Evolutionary conservation across 2,329 filamentous ascomycete genomes (phyloP).

Genomic region (Cladosporium sp.): DNA sequence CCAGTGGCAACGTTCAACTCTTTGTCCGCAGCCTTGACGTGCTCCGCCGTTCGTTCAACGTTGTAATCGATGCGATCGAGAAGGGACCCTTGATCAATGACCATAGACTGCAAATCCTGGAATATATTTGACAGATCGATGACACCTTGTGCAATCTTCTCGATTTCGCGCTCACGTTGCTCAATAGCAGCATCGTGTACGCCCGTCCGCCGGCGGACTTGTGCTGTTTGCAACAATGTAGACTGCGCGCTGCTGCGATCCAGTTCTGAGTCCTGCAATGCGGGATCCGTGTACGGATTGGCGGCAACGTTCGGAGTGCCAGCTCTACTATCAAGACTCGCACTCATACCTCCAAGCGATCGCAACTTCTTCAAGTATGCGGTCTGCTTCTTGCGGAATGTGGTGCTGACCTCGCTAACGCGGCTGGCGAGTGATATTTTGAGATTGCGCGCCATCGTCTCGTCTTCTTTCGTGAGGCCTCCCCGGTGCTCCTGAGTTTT

Average conservation of each 20-base stretch:
- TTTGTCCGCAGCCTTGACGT: conserved; percentile 89
- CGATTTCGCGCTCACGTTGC: conserved; percentile 93
- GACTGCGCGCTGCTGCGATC: conserved; percentile 90
- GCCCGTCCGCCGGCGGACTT: conserved; percentile 56
- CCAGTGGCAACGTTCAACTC: conserved; percentile 83
- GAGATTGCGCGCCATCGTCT: conserved; percentile 93
- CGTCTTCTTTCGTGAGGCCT: conserved; percentile 76
- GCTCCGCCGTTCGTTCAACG: conserved; percentile 88
- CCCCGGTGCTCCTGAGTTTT: conserved; percentile 49
- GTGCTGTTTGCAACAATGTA: conserved; percentile 71
- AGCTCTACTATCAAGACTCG: conserved; percentile 45
- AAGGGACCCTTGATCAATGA: conserved; percentile 51
- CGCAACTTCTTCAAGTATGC: conserved; percentile 71
- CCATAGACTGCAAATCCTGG: conserved; percentile 92
- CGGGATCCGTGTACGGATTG: conserved; percentile 76
- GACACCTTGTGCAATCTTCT: conserved; percentile 96
- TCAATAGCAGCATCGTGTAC: conserved; percentile 78
- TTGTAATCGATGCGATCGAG: conserved; percentile 68
- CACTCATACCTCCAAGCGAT: conserved; percentile 43
- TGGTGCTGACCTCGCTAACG: conserved; percentile 55
- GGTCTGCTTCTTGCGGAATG: conserved; percentile 95
- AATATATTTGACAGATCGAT: conserved; percentile 97
- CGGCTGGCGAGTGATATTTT: conserved; percentile 51
- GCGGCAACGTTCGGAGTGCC: conserved; percentile 38
- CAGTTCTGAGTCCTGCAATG: conserved; percentile 86